These are phyloP conservation scores for Penicillium sp. DNA, from an alignment of 2,329 filamentous ascomycete species.

Conservation along the genomic window DNA sequence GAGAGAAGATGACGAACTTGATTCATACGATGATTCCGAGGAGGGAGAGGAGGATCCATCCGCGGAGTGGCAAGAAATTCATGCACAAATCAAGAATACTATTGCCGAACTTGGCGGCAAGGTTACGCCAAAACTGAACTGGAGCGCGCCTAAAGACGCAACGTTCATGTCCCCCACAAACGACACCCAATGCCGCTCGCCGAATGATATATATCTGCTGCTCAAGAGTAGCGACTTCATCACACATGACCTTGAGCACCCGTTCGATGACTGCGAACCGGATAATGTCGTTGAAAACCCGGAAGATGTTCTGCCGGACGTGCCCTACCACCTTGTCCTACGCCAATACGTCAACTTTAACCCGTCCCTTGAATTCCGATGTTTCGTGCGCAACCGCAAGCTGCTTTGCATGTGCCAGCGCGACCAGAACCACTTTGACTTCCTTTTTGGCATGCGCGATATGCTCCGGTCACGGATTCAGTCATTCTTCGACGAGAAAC, in stretches of 20 bases:
- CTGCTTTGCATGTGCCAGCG: constrained; percentile 85
- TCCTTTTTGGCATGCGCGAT: constrained; percentile 68
- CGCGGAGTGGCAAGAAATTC: constrained; percentile 66
- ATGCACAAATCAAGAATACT: constrained; percentile 72
- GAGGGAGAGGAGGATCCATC: constrained; percentile 61
- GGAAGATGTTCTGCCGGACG: constrained; percentile 40
- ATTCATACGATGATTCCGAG: constrained; percentile 55
- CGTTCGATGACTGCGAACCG: constrained; percentile 73
- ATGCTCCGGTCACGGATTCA: constrained; percentile 69
- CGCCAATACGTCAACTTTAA: constrained; percentile 87
- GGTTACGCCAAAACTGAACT: constrained; percentile 92
- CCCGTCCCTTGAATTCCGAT: constrained; percentile 89
- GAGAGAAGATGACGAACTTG: constrained; percentile 51
- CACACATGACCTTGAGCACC: constrained; percentile 90
- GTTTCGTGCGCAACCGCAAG: constrained; percentile 82
- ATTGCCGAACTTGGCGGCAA: constrained; percentile 75
- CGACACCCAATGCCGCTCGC: constrained; percentile 82
- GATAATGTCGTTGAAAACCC: constrained; percentile 8
- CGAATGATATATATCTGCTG: constrained; percentile 91
- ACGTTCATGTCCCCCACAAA: constrained; percentile 88
- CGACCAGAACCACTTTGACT: constrained; percentile 87
- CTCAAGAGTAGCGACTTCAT: constrained; percentile 94
- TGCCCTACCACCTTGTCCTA: constrained; percentile 79
- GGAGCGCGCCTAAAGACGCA: constrained; percentile 95
- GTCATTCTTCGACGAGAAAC: constrained; percentile 73